phyloP scores from a whole-genome alignment of 2,329 filamentous ascomycete genomes.

The Monilinia aucupariae region DNA sequence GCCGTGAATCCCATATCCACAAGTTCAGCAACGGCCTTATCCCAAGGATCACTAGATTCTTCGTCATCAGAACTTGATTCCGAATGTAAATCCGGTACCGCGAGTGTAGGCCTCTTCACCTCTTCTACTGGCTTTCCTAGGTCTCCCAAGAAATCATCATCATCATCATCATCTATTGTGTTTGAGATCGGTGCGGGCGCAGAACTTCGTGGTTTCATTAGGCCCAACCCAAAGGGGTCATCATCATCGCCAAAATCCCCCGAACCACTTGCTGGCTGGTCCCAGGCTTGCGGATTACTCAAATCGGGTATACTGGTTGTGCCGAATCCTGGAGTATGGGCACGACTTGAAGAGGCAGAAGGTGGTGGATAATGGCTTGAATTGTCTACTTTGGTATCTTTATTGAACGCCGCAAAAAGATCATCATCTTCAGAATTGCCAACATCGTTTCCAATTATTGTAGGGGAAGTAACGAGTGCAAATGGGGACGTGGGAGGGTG shows the following conservation, averaged over 20 bases:
- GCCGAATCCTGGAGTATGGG: conserved; percentile 42
- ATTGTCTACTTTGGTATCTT: conserved; percentile 61
- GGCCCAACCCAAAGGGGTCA: conserved; percentile 78
- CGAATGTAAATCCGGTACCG: conserved; percentile 26
- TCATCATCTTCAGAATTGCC: conserved; percentile 49
- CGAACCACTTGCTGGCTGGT: conserved; percentile 22
- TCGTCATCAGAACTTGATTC: conserved; percentile 25
- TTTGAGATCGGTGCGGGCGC: conserved; percentile 29
- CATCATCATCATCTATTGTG: conserved; percentile 54
- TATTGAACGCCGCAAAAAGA: conserved; percentile 62
- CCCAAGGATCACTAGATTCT: conserved; percentile 55
- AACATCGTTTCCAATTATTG: conserved; percentile 25
- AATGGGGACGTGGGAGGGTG: conserved; percentile 32
- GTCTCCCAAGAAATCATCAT: conserved; percentile 62
- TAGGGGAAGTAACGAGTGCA: conserved; percentile 40
- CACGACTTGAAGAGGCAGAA: conserved; percentile 35
- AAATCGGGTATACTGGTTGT: conserved; percentile 44
- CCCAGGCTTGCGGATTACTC: conserved; percentile 51
- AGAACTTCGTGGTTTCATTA: conserved; percentile 42
- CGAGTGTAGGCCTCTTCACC: conserved; percentile 44
- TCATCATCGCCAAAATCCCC: conserved; percentile 56
- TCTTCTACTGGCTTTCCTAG: conserved; percentile 60
- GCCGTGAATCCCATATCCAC: conserved; percentile 91
- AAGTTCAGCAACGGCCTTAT: conserved; percentile 78
- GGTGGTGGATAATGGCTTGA: conserved; percentile 59